Evolutionary conservation across 768 basidiomycete species (phyloP), one percentile per base, ranked within the genome.

Genomic region (Boletus vinaceobasis): DNA sequence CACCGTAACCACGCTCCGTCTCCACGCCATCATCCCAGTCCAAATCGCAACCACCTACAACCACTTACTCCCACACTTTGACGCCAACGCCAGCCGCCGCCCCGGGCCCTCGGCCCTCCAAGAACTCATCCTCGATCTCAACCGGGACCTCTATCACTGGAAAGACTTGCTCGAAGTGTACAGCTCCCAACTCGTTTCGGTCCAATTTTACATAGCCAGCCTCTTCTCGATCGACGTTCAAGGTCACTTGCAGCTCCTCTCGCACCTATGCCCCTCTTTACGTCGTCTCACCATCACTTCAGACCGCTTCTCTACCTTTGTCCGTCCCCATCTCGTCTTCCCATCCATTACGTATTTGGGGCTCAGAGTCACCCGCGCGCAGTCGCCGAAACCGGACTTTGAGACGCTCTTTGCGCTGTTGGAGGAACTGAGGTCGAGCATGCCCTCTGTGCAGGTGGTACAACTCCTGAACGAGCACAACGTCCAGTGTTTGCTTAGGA

Each of bases 391-490:
- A 38, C 0, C 3, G 0, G 57, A 53, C 5, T 63, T 61, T 38
- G 14, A 32, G 36, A 11, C 1, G 14, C 39, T 66, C 1, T 62
- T 70, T 23, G 23, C 32, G 10, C 37, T 56, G 35, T 48, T 70
- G 21, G 45, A 23, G 5, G 37, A 45, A 14, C 35, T 70, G 32
- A 36, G 23, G 21, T 48, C 52, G 19, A 57, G 14, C 17, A 36
- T 48, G 0, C 62, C 66, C 5, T 60, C 66, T n/a, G 38, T 69
- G 44, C 57, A 37, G 13, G 61, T 62, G 1, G 53, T 69, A 5
- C 68, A 60, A 15, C 57, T 70, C 21, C 17, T 60, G 33, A 52
- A 64, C 21, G 53, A 46, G 27, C 19, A 33, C 1, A 66, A 61
- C 15, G 44, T 65, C 21, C 40, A 45, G 9, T 58, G 60, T 45